Evolutionary conservation across 495 filamentous ascomycete genomes (phyloP).

Genomic region (Daldinia grandis): DNA sequence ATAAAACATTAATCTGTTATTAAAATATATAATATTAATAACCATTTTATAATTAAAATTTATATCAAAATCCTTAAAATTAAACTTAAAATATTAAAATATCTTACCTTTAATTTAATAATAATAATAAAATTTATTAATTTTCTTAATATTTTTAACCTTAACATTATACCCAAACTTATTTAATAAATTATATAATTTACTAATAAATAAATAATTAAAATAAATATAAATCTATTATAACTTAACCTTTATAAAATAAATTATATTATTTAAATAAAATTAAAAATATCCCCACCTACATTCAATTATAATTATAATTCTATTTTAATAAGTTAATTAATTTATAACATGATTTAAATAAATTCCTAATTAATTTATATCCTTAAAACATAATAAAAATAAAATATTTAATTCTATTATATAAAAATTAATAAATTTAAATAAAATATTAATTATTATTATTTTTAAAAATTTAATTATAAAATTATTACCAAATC

Average conservation of each 20-base stretch:
- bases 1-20: too few relatives aligned
- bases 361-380: background rate
- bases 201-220: background rate
- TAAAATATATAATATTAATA: too few relatives aligned
- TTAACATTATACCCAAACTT: too few relatives aligned
- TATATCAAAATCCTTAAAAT: too few relatives aligned
- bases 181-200: too few relatives aligned
- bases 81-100: too few relatives aligned
- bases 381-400: background rate
- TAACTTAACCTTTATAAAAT: background rate
- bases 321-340: background rate
- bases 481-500: too few relatives aligned
- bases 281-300: background rate
- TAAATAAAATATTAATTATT: background rate
- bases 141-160: too few relatives aligned
- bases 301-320: background rate
- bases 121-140: background rate
- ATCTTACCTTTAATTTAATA: too few relatives aligned
- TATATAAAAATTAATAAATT: background rate
- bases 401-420: background rate
- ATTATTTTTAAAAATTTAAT: too few relatives aligned
- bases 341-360: too few relatives aligned
- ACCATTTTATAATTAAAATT: too few relatives aligned
- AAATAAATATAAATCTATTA: background rate
- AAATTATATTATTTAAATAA: background rate